Percentiles rank a stretch among this genome's conserved stretches.
These are phyloP conservation scores for Colletotrichum trifolii DNA, from an alignment of 2,329 filamentous ascomycete genomes.

Conservation along the genomic window DNA sequence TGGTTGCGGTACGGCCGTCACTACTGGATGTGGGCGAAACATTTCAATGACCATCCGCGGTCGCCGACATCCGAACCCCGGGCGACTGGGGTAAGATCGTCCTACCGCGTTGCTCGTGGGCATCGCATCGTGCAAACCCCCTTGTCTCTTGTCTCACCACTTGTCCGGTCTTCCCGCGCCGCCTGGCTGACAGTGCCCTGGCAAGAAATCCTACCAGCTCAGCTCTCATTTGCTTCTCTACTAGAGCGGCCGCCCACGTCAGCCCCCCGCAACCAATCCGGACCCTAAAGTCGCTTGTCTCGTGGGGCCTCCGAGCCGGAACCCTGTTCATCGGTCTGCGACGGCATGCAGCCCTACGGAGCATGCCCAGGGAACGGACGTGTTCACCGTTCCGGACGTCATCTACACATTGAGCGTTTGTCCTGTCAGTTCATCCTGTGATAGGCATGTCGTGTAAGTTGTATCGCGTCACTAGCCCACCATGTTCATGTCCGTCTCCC, in stretches of 20 bases:
- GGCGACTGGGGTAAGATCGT: slow-evolving; percentile 25
- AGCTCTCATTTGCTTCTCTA: slow-evolving; percentile 35
- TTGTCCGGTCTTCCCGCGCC: slow-evolving; percentile 33
- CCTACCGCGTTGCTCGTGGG: not conserved
- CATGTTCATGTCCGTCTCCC: not conserved
- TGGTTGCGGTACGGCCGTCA: slow-evolving; percentile 28
- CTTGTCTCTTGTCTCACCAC: slow-evolving; percentile 1
- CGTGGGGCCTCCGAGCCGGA: slow-evolving; percentile 32
- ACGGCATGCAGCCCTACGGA: slow-evolving; percentile 36
- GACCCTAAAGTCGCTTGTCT: slow-evolving; percentile 14
- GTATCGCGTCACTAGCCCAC: not conserved
- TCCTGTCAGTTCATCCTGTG: too few species aligned
- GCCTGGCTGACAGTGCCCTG: slow-evolving; percentile 34
- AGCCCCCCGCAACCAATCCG: slow-evolving; percentile 30
- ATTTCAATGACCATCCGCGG: slow-evolving; percentile 27
- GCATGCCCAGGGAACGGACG: slow-evolving; percentile 16
- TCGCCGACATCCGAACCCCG: slow-evolving; percentile 23
- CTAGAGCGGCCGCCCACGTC: slow-evolving; percentile 31
- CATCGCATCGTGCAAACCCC: not conserved
- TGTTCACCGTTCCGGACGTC: slow-evolving; percentile 13
- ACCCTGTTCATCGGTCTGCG: slow-evolving; percentile 33
- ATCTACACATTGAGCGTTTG: slow-evolving; percentile 11
- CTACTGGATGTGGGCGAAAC: slow-evolving; percentile 3
- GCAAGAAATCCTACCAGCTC: slow-evolving; percentile 22
- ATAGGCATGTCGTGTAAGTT: too few species aligned